Evolutionary conservation across 768 basidiomycete species (phyloP), one percentile per base, ranked within the genome.

Genomic region (Chalciporus sphaerocephalus): DNA sequence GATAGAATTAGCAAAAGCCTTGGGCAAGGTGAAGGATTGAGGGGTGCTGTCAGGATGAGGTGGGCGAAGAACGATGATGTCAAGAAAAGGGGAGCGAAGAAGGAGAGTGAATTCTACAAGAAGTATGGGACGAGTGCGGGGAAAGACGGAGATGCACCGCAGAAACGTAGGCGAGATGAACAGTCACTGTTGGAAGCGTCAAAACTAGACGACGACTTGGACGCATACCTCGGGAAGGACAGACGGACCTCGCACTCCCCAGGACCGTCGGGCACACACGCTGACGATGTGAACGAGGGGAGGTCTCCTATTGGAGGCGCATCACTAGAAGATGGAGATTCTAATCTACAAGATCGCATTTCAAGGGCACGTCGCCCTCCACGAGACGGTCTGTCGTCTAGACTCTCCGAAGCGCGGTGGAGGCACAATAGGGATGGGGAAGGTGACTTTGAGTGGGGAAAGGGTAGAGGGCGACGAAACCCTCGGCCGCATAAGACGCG

Each of bases 81-180:
- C 36, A 92, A 92, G 72, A 80, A 85, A 69, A 78, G 74, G 40
- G 87, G 85, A 2, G 86, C 90, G 4, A 79, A 76, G 60, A 71
- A 69, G 45, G 75, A 84, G 51, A 91, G 88, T 58, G 68, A 84
- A 54, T 92, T 91, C 53, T 92, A 92, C 65, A 80, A 66, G 63
- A 85, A 79, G 57, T 85, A 91, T 47, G 90, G 88, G 15, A 57
- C 56, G 44, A 59, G 61, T 23, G 83, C 83, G 3, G 87, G 87
- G 45, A 88, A 81, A 59, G 79, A 81, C 46, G 54, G 65, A 6
- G 72, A 73, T 41, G 70, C 52, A 50, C 55, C 58, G 27, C 60
- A 56, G 54, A 72, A 69, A 54, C 62, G 63, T 49, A 66, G 62
- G 65, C 64, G 66, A 40, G 63, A 71, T 10, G 69, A 65, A 12